Evolutionary conservation across 2,329 filamentous ascomycete species (phyloP).

Genomic region (Alternaria consortialis): DNA sequence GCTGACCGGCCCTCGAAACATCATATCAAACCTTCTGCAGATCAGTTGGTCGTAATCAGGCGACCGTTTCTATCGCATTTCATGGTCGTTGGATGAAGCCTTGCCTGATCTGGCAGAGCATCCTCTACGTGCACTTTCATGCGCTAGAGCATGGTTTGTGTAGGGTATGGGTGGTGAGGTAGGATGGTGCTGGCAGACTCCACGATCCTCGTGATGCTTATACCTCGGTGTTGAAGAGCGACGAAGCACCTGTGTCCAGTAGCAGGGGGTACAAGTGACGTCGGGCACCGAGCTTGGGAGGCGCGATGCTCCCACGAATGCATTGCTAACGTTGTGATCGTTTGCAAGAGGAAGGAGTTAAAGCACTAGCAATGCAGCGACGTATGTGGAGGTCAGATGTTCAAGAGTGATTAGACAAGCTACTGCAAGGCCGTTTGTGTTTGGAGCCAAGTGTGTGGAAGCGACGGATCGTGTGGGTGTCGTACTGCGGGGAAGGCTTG

Average conservation of each 20-base stretch:
- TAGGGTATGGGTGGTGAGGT: conserved; percentile 2
- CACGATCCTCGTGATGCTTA: conserved; percentile 27
- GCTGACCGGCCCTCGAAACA: conserved; percentile 2
- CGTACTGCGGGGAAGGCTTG: conserved; percentile 18
- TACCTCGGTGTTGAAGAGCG: conserved; percentile 25
- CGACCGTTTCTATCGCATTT: not conserved
- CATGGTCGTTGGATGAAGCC: not conserved
- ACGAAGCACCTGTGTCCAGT: conserved; percentile 12
- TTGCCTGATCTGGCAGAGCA: conserved; percentile 4
- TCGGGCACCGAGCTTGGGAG: not conserved
- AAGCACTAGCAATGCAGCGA: not conserved
- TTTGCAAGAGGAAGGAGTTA: not conserved
- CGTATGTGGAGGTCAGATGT: not conserved
- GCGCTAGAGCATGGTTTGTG: conserved; percentile 4
- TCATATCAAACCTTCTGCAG: conserved; percentile 2
- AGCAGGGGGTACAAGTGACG: conserved; percentile 3
- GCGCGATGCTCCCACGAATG: not conserved
- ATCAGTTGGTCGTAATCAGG: conserved; percentile 6
- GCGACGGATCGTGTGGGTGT: conserved; percentile 4
- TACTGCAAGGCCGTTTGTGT: conserved; percentile 3
- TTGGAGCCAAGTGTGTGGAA: not conserved
- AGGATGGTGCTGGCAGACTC: conserved; percentile 8
- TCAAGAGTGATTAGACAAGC: not conserved
- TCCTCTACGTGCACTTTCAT: not conserved
- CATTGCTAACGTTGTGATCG: not conserved